A percentile compares a stretch with the other conserved stretches of the same genome.
These are phyloP conservation scores for Fraxinus dipetala DNA, from an alignment of 305 asterid genomes.

Conservation along the genomic window DNA sequence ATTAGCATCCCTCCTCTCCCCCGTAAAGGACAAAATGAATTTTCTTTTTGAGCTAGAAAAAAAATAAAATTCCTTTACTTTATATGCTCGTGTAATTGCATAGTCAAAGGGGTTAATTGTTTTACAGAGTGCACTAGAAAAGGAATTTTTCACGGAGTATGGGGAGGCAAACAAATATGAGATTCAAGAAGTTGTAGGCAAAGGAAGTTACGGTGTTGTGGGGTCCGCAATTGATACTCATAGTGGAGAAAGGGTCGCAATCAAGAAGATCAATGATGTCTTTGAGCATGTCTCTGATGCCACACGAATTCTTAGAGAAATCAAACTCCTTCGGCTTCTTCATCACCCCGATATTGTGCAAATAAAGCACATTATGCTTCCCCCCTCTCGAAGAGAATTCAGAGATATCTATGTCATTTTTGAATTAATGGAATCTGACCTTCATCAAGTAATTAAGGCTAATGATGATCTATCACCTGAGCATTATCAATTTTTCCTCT, in stretches of 20 bases:
- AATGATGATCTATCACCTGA: constrained; percentile 70
- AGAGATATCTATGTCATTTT: constrained; percentile 68
- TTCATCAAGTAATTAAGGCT: constrained; percentile 78
- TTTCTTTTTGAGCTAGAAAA: too few relatives aligned
- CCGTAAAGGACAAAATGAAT: neutral
- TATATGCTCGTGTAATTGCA: neutral
- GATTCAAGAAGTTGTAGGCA: constrained; percentile 69
- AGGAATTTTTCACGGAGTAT: constrained; percentile 73
- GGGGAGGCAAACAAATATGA: constrained; percentile 72
- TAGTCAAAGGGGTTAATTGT: constrained; percentile 4
- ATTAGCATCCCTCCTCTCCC: neutral
- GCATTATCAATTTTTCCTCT: constrained; percentile 69
- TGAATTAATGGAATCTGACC: constrained; percentile 82
- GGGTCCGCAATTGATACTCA: constrained; percentile 66
- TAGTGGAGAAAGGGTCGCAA: constrained; percentile 63
- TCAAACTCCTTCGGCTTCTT: constrained; percentile 68
- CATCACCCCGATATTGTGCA: constrained; percentile 77
- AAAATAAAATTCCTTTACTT: neutral
- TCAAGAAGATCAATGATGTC: constrained; percentile 73
- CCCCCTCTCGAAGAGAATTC: constrained; percentile 79
- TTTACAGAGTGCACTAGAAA: constrained; percentile 48
- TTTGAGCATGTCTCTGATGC: constrained; percentile 83
- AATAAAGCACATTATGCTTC: constrained; percentile 72
- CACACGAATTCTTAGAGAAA: constrained; percentile 71
- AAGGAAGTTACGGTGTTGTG: constrained; percentile 80